A percentile compares a stretch with the other conserved stretches of the same genome.
These are phyloP conservation scores for Hansenula anomala DNA, from an alignment of 1,139 yeast genomes.

Conservation along the genomic window DNA sequence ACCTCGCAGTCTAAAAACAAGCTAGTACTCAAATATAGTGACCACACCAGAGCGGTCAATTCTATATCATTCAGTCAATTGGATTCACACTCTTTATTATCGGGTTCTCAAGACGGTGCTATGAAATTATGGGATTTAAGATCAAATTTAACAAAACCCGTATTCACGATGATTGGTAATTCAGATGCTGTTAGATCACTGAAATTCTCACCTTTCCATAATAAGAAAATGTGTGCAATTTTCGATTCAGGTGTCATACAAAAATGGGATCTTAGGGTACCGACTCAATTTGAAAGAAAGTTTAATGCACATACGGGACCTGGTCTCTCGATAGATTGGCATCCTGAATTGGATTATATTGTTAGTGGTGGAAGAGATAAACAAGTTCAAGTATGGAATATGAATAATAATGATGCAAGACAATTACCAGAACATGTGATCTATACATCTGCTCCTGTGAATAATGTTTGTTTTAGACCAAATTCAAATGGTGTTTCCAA, in stretches of 20 bases:
- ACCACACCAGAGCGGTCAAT: conserved; percentile 79
- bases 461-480: conserved; percentile 51
- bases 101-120: conserved; percentile 91
- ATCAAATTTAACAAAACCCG: conserved; percentile 28
- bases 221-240: conserved; percentile 56
- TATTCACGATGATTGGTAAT: conserved; percentile 28
- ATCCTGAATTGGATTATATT: conserved; percentile 75
- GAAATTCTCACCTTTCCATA: conserved; percentile 50
- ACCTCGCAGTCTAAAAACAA: conserved; percentile 33
- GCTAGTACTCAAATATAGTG: conserved; percentile 45
- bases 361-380: conserved; percentile 94
- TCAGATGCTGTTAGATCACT: conserved; percentile 63
- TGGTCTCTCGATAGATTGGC: conserved; percentile 85
- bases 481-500: conserved; percentile 38
- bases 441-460: conserved; percentile 58
- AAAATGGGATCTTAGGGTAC: conserved; percentile 74
- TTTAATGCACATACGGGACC: conserved; percentile 92
- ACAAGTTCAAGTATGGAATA: conserved; percentile 75
- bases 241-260: conserved; percentile 89
- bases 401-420: conserved; percentile 28
- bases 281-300: conserved; percentile 56
- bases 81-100: conserved; percentile 54
- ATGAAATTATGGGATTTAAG: conserved; percentile 88
- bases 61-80: conserved; percentile 66
- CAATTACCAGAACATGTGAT: conserved; percentile 65